Evolutionary conservation across 2,329 filamentous ascomycete species (phyloP).

Genomic region (Davidsoniella virescens): DNA sequence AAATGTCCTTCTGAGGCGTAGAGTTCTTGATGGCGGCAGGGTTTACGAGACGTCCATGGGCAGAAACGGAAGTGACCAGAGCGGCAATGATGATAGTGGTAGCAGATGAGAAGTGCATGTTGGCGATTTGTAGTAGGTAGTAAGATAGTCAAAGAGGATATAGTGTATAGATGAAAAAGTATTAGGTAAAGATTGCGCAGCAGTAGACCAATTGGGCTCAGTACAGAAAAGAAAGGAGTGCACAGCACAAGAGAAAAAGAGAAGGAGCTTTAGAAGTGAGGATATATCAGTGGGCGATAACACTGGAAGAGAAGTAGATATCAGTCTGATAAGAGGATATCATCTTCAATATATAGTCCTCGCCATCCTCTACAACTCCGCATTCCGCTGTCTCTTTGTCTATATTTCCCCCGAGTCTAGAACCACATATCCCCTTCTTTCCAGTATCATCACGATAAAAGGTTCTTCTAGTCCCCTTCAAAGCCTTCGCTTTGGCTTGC

Average conservation of each 20-base stretch:
- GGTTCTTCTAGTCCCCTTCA: no score
- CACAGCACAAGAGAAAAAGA: no score
- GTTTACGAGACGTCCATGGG: conserved; percentile 5
- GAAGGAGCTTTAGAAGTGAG: no score
- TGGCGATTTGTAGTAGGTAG: conserved; percentile 18
- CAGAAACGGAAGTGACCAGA: not conserved
- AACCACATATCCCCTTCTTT: no score
- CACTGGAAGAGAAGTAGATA: not conserved
- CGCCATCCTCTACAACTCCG: no score
- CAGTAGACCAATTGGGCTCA: not conserved
- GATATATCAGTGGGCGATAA: not conserved
- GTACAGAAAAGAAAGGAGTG: no score
- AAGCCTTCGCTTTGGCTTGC: no score
- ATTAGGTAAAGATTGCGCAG: not conserved
- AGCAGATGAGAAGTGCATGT: conserved; percentile 3
- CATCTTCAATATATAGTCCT: no score
- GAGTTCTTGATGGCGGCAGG: conserved; percentile 2
- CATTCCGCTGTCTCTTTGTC: no score
- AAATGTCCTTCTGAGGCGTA: conserved; percentile 3
- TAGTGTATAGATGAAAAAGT: not conserved
- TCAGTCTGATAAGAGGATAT: not conserved
- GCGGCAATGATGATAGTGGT: conserved; percentile 15
- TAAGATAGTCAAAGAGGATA: conserved; percentile 27
- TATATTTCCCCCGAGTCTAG: no score
- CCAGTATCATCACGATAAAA: no score